Conservation (phyloP, 1,284 basidiomycete species). For the Microbotryum saponariae region DNA sequence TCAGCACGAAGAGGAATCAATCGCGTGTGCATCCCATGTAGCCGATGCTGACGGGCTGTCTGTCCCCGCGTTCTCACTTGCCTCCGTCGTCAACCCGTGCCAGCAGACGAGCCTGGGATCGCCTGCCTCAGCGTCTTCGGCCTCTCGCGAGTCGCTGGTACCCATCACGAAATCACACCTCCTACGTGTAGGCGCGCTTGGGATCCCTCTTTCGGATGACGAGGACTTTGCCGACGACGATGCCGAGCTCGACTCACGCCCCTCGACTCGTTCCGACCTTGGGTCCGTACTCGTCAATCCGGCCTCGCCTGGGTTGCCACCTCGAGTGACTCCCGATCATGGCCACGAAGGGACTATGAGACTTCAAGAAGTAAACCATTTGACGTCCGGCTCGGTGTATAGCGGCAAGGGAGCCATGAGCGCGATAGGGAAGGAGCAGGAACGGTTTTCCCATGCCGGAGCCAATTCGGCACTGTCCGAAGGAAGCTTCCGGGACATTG, state of each 20-base stretch:
- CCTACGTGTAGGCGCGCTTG: conserved; percentile 10
- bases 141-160: background rate
- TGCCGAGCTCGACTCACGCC: background rate
- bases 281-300: conserved; percentile 10
- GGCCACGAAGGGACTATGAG: conserved; percentile 9
- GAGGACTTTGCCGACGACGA: conserved; percentile 5
- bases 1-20: no score
- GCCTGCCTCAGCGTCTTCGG: background rate
- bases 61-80: no score
- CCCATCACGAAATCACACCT: background rate
- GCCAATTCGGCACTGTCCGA: conserved; percentile 6
- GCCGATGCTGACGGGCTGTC: no score
- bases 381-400: background rate
- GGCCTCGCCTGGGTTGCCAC: background rate
- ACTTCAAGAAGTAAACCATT: background rate
- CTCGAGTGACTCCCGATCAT: conserved; percentile 2
- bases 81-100: no score
- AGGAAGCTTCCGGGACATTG: conserved; percentile 19
- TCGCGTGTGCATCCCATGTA: no score
- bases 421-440: background rate
- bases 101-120: background rate
- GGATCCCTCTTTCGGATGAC: conserved; percentile 17
- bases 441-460: background rate
- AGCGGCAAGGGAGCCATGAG: background rate
- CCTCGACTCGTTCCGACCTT: conserved; percentile 10